These are phyloP conservation scores for Penicillium sp. DNA, from an alignment of 2,329 filamentous ascomycete genomes.

Conservation along the genomic window DNA sequence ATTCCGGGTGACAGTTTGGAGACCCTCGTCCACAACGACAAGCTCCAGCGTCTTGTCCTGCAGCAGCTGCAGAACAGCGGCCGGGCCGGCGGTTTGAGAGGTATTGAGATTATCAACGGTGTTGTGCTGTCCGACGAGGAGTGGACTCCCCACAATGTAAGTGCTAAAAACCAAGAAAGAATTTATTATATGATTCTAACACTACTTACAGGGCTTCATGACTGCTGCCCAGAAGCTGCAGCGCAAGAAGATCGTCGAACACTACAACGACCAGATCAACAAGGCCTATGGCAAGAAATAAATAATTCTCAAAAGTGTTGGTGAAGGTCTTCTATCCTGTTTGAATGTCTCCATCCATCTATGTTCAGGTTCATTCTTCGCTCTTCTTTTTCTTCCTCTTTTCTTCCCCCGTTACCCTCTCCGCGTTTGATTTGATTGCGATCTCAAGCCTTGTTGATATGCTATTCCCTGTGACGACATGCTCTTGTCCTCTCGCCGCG, in stretches of 20 bases:
- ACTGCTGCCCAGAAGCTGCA: constrained; percentile 74
- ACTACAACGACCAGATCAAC: constrained; percentile 62
- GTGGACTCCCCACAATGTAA: constrained; percentile 45
- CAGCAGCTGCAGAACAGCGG: constrained; percentile 42
- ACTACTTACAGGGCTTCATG: constrained; percentile 54
- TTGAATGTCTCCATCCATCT: background rate
- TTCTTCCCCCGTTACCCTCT: constrained; percentile 16
- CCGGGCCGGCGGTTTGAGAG: constrained; percentile 35
- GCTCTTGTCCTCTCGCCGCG: background rate
- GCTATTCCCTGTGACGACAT: background rate
- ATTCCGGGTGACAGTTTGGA: constrained; percentile 66
- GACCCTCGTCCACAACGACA: constrained; percentile 60
- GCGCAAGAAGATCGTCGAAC: constrained; percentile 64
- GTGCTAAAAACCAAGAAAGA: constrained; percentile 15
- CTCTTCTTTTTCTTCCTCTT: constrained; percentile 4
- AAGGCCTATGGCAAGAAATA: constrained; percentile 57
- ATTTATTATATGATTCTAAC: constrained; percentile 23
- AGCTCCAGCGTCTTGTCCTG: constrained; percentile 42
- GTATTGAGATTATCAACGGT: constrained; percentile 46
- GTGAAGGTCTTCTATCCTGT: background rate
- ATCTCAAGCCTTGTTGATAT: constrained; percentile 17
- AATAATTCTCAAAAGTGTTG: constrained; percentile 4
- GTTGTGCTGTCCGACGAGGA: constrained; percentile 48
- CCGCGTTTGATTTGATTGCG: constrained; percentile 11
- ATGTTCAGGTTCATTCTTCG: background rate